Evolutionary conservation across 805 yeast genomes (phyloP), one percentile per base, ranked within the genome.

Genomic region (Nadsonia fulvescens): DNA sequence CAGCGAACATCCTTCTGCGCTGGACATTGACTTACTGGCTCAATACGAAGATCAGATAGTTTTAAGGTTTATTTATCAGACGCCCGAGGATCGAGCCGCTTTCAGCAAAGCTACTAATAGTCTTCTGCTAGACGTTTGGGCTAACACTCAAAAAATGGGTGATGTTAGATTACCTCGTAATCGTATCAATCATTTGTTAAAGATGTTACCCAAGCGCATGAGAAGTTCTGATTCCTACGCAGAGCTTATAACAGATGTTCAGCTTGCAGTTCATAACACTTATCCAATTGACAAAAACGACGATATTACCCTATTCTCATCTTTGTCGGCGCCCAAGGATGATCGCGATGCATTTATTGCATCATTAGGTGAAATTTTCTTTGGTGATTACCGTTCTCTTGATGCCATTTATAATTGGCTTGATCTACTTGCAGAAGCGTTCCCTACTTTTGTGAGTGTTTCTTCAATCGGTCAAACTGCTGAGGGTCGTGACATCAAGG

Each of bases 351-450:
- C 17, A 11, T 17, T 17, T 17, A 19, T 28, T n/a, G 28, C 19
- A 5, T 18, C 18, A 19, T 16, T 19, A 20, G 22, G 23, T 5
- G 43, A 40, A 15, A 36, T 68, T 4, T 81, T 81, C 44, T 81
- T 81, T 47, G 62, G 59, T 33, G 70, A 67, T 26, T 81, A 68
- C 49, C 58, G 83, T 32, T 67, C 74, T 15, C 51, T 78, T 32
- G 62, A 63, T 15, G 63, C 79, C 4, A 71, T 82, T 11, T 61
- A 77, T 38, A 53, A 70, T 1, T 79, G 92, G 91, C 55, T 73
- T 35, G 73, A 67, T 23, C 38, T 70, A 12, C 40, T 81, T 12
- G 55, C 58, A 32, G 58, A 61, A 29, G 60, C 76, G 2, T 77
- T 63, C 44, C 79, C 91, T 0, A 61, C 23, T n/a, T 21, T 73